Evolutionary conservation across 129 eudicot genomes (phyloP), one percentile per base, ranked within the genome.

Genomic region (Artemisia annua): DNA sequence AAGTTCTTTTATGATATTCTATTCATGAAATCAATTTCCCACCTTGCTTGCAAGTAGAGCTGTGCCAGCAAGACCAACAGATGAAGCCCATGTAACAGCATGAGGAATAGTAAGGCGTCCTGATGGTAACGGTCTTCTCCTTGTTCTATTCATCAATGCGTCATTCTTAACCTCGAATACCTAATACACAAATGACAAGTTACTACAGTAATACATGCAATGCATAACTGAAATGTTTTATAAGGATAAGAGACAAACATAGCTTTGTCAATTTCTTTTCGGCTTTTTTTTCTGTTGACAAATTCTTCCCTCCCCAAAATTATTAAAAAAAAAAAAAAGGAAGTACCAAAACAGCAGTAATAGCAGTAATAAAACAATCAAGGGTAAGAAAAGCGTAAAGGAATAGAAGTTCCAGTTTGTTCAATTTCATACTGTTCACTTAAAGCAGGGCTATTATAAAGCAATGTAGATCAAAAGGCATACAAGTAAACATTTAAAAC

Each of bases 141-240:
- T 86, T 70, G 98, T 93, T 87, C 98, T 82, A 70, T 87, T 93
- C 98, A 93, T 93, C 83, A 76, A 54, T 3, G 91, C 96, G 44
- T 93, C 98, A 81, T 93, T 93, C 18, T 79, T 87, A 26, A 93
- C 83, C 87, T 93, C 98, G 53, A 90, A 93, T 44, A 90, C 95
- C 98, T 93, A 72, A 17, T 15, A 50, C 68, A 85, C 9, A 69
- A 72, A 74, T 7, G 11, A 56, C 16, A 32, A 39, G 46, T 54
- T 49, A 58, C 48, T 30, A 11, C 54, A 48, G 43, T 63, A 13
- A 65, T 20, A 67, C 65, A 67, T n/a, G 35, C 7, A 17, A 48
- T 20, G 44, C 60, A 72, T 12, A 65, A 71, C 66, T 71, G n/a
- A 22, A 43, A 13, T n/a, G 12, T 22, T 59, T 43, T 11, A 14